Conservation (phyloP, 2,329 filamentous ascomycete genomes). For the Dactylellina leptospora region DNA sequence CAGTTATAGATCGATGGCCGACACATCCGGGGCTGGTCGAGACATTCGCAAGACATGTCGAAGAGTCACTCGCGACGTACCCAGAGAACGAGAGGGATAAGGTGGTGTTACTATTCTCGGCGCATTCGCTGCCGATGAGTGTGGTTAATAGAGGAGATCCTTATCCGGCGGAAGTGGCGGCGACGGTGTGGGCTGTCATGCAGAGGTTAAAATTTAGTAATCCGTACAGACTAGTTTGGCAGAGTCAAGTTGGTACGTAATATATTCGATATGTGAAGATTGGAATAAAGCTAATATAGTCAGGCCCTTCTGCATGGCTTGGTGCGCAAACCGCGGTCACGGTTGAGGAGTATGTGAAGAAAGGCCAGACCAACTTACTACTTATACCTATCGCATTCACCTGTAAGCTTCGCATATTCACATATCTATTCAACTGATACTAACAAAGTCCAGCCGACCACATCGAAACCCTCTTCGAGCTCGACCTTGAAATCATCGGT, state of each 20-base stretch:
- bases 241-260: slow-evolving; percentile 81
- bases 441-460: slow-evolving; percentile 72
- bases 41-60: slow-evolving; percentile 91
- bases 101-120: slow-evolving; percentile 90
- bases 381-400: slow-evolving; percentile 97
- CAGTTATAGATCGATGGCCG: slow-evolving; percentile 97
- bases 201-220: slow-evolving; percentile 85
- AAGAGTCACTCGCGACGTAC: slow-evolving; percentile 83
- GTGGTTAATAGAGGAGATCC: slow-evolving; percentile 96
- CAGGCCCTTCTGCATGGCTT: slow-evolving; percentile 87
- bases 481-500: slow-evolving; percentile 93
- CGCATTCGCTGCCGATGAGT: slow-evolving; percentile 94
- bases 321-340: slow-evolving; percentile 91
- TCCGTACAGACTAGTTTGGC: slow-evolving; percentile 94
- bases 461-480: slow-evolving; percentile 94
- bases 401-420: slow-evolving; percentile 59
- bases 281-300: background rate
- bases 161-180: slow-evolving; percentile 93
- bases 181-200: slow-evolving; percentile 97
- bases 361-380: slow-evolving; percentile 89
- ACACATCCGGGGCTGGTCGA: slow-evolving; percentile 89
- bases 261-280: background rate
- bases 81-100: slow-evolving; percentile 79
- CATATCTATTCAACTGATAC: background rate
- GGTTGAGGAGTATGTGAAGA: slow-evolving; percentile 86